These are phyloP conservation scores for Fraxinus quadrangulata DNA, from an alignment of 257 asterid genomes.

Conservation along the genomic window DNA sequence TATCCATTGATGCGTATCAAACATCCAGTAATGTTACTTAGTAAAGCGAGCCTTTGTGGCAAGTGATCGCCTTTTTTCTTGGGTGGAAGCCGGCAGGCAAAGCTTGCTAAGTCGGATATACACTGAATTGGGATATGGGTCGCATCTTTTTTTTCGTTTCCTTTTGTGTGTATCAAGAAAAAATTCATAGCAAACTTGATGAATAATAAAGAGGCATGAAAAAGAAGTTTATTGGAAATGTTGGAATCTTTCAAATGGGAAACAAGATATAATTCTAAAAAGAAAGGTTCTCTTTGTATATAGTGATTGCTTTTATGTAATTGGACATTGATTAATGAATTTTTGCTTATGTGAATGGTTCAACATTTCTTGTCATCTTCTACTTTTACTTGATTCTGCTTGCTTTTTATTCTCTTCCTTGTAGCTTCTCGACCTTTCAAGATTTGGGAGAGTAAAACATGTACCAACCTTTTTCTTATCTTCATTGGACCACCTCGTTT, in stretches of 20 bases:
- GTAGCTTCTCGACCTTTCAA: constrained; percentile 32
- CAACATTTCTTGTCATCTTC: constrained; percentile 13
- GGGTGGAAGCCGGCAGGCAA: too few relatives aligned
- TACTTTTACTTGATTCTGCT: constrained; percentile 34
- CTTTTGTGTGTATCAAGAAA: too few relatives aligned
- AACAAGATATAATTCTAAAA: background rate
- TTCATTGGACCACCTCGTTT: background rate
- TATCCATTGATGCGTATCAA: too few relatives aligned
- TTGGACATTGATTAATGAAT: background rate
- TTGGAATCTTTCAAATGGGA: constrained; percentile 3
- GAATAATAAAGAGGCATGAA: background rate
- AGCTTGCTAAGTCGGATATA: too few relatives aligned
- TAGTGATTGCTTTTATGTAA: background rate
- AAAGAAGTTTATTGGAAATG: background rate
- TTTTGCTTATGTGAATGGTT: background rate
- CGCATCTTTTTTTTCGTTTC: too few relatives aligned
- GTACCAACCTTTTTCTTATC: too few relatives aligned
- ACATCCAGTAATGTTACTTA: too few relatives aligned
- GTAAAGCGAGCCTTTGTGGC: too few relatives aligned
- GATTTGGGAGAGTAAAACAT: constrained; percentile 17
- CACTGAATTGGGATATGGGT: too few relatives aligned
- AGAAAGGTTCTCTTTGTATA: background rate
- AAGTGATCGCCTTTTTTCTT: too few relatives aligned
- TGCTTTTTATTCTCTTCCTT: constrained; percentile 26
- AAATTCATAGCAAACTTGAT: background rate